Percentiles rank a stretch among this genome's conserved stretches.
Conservation (phyloP, 164 flowering plant species). For the Cinnamomum micranthum region DNA sequence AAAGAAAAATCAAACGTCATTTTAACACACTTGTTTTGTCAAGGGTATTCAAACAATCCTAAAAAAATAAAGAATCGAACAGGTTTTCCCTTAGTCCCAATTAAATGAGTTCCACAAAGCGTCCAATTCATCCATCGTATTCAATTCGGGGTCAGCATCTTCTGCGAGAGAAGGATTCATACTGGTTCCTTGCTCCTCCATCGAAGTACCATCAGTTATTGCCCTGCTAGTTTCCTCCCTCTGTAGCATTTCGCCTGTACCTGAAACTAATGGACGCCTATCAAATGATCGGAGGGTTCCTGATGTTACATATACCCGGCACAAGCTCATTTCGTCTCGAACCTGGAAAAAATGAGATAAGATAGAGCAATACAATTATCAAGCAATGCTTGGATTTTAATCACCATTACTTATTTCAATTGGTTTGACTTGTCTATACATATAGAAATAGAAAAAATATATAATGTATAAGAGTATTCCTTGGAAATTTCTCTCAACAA, state of each 20-base stretch:
- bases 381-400: not conserved
- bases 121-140: constrained; percentile 11
- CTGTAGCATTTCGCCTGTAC: not conserved
- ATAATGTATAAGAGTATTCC: no score
- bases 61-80: no score
- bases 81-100: not conserved
- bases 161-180: not conserved
- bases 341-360: constrained; percentile 27
- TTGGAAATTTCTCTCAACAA: no score
- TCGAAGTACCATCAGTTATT: not conserved
- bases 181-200: constrained; percentile 18
- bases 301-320: constrained; percentile 58
- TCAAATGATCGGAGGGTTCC: constrained; percentile 64
- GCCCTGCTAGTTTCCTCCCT: not conserved
- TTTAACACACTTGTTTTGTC: no score
- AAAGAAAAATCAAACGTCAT: no score
- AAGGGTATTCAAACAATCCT: no score
- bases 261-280: constrained; percentile 42
- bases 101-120: constrained; percentile 20
- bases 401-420: not conserved
- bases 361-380: not conserved
- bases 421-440: no score
- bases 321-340: constrained; percentile 55
- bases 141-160: constrained; percentile 6
- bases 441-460: no score